Percentiles rank a stretch among this genome's conserved stretches.
Conservation (phyloP, 768 basidiomycete species). For the Rhodotorula sphaerocarpa region DNA sequence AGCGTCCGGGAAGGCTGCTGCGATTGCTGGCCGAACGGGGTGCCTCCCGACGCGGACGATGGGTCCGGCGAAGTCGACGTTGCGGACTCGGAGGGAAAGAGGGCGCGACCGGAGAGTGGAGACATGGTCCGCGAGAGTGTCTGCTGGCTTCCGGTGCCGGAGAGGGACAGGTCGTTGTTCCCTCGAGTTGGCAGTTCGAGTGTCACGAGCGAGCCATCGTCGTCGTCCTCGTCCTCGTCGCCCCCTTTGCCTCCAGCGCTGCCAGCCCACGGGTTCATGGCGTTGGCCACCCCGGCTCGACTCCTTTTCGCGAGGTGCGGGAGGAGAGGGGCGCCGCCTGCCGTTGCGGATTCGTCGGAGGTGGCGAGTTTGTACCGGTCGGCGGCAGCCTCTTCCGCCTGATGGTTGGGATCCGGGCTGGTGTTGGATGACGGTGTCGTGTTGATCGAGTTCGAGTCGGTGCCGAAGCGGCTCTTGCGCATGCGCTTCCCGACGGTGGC, state of each 20-base stretch:
- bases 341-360: no score
- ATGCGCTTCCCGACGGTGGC: background rate
- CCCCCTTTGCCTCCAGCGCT: background rate
- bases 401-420: no score
- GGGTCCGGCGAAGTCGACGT: background rate
- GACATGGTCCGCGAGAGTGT: no score
- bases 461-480: no score
- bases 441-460: no score
- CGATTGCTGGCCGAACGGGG: background rate
- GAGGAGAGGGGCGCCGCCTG: no score
- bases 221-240: background rate
- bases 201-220: constrained; percentile 6
- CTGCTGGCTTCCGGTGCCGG: background rate
- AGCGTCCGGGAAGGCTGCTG: background rate
- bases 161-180: background rate
- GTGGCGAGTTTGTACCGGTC: no score
- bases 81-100: background rate
- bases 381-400: no score
- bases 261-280: background rate
- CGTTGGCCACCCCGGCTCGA: background rate
- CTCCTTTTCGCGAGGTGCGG: background rate
- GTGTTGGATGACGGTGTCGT: no score
- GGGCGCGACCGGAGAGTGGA: background rate
- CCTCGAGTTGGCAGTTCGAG: background rate
- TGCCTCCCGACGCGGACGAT: background rate